Evolutionary conservation across 495 filamentous ascomycete species (phyloP).

Genomic region (Xylaria grammica): DNA sequence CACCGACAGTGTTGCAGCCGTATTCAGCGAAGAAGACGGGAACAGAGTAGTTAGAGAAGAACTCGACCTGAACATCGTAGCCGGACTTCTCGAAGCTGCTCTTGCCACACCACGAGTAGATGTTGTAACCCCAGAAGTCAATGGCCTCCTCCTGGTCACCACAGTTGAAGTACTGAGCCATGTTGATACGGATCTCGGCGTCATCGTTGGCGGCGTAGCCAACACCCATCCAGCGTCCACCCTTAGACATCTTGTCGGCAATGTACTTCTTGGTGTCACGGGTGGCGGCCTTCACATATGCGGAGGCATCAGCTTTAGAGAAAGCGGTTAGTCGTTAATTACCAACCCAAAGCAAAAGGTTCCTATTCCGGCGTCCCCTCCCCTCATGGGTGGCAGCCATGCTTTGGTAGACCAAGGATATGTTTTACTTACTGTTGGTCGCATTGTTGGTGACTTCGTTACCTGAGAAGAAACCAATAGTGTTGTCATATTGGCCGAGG

Average conservation of each 20-base stretch:
- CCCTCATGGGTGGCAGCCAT: no score
- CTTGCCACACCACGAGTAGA: slow-evolving; percentile 96
- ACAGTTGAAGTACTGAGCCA: slow-evolving; percentile 95
- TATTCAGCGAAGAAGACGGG: slow-evolving; percentile 98
- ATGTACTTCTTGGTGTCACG: slow-evolving; percentile 96
- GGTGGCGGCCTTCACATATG: slow-evolving; percentile 95
- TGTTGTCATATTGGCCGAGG: slow-evolving; percentile 79
- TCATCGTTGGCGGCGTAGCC: slow-evolving; percentile 97
- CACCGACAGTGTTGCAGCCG: slow-evolving; percentile 75
- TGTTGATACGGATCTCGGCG: slow-evolving; percentile 70
- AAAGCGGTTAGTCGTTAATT: neutral
- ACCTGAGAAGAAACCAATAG: slow-evolving; percentile 94
- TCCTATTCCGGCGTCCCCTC: no score
- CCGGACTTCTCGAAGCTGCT: slow-evolving; percentile 74
- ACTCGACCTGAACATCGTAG: slow-evolving; percentile 76
- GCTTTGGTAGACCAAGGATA: neutral
- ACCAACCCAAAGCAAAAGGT: no score
- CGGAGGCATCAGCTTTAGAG: slow-evolving; percentile 66
- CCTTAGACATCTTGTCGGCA: slow-evolving; percentile 58
- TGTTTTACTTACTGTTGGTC: slow-evolving; percentile 63
- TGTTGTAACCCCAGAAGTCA: slow-evolving; percentile 99
- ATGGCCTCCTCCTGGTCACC: slow-evolving; percentile 67
- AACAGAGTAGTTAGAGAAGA: slow-evolving; percentile 86
- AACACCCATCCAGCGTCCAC: slow-evolving; percentile 81
- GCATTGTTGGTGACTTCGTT: slow-evolving; percentile 92